phyloP scores from a whole-genome alignment of 2,329 filamentous ascomycete species.

The Aspergillus ochraceoroseus region DNA sequence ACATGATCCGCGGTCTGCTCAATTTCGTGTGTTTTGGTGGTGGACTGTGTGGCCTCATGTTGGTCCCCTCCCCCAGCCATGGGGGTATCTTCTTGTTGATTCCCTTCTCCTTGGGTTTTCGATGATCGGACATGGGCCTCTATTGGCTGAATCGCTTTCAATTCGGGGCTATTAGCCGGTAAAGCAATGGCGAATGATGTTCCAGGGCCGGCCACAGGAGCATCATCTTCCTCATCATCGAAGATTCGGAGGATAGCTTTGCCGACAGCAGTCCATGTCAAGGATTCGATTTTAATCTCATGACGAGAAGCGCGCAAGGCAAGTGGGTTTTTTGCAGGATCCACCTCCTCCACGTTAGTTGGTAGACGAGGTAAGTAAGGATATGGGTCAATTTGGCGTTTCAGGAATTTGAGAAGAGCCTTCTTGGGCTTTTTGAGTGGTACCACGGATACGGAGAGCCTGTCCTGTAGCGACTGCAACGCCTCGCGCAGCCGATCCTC shows the following conservation, averaged over 20 bases:
- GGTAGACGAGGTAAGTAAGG: slow-evolving; percentile 41
- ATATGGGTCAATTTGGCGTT: slow-evolving; percentile 53
- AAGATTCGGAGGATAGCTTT: slow-evolving; percentile 46
- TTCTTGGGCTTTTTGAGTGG: slow-evolving; percentile 50
- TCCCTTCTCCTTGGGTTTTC: slow-evolving; percentile 11
- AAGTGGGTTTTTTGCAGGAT: slow-evolving; percentile 34
- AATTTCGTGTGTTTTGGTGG: slow-evolving; percentile 14
- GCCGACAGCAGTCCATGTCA: slow-evolving; percentile 48
- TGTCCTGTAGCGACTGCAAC: slow-evolving; percentile 51
- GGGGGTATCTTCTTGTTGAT: slow-evolving; percentile 18
- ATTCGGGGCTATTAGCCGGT: slow-evolving; percentile 30
- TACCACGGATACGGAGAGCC: slow-evolving; percentile 50
- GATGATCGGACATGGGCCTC: slow-evolving; percentile 17
- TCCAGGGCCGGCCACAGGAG: slow-evolving; percentile 30
- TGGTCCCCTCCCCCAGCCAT: slow-evolving; percentile 19
- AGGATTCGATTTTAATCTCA: slow-evolving; percentile 32
- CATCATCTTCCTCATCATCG: slow-evolving; percentile 38
- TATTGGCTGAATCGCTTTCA: slow-evolving; percentile 16
- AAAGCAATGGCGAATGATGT: slow-evolving; percentile 42
- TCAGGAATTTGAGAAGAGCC: slow-evolving; percentile 50
- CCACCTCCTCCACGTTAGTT: slow-evolving; percentile 26
- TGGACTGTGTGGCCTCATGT: slow-evolving; percentile 11
- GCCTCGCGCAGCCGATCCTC: slow-evolving; percentile 49
- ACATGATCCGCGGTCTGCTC: slow-evolving; percentile 18
- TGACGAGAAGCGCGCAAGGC: slow-evolving; percentile 37